phyloP scores from a whole-genome alignment of 2,329 filamentous ascomycete species.

The Peltaster fructicola region DNA sequence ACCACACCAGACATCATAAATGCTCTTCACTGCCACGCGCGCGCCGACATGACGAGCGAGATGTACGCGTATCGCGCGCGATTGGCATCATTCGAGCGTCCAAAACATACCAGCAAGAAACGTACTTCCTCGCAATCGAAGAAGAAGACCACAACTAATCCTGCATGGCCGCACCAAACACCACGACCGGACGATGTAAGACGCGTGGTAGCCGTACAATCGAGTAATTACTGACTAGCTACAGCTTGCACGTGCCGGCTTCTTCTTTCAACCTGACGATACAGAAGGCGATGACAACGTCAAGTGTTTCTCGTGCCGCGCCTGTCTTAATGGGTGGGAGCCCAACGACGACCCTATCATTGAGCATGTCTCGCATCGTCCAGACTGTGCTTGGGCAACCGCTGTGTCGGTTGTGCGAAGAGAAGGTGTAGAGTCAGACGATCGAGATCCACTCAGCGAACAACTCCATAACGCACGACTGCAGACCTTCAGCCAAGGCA shows the following conservation, averaged over 20 bases:
- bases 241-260: conserved; percentile 77
- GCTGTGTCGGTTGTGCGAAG: conserved; percentile 33
- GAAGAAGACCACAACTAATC: conserved; percentile 38
- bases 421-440: conserved; percentile 43
- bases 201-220: conserved; percentile 6
- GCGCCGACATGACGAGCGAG: conserved; percentile 21
- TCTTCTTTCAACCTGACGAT: conserved; percentile 66
- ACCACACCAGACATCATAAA: too few species aligned
- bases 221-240: conserved; percentile 6
- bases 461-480: conserved; percentile 60
- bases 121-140: conserved; percentile 47
- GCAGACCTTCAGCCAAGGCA: conserved; percentile 53
- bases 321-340: conserved; percentile 84
- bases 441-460: conserved; percentile 52
- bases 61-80: conserved; percentile 56
- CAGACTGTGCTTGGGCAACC: conserved; percentile 75
- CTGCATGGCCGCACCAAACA: conserved; percentile 59
- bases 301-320: conserved; percentile 71
- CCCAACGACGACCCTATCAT: conserved; percentile 62
- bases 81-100: conserved; percentile 57
- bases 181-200: conserved; percentile 48
- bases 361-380: conserved; percentile 73
- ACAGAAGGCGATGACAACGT: conserved; percentile 64
- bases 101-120: conserved; percentile 47
- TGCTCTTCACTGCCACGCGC: too few species aligned